Evolutionary conservation across 805 yeast species (phyloP).

Genomic region (Saturnispora serradocipensis): DNA sequence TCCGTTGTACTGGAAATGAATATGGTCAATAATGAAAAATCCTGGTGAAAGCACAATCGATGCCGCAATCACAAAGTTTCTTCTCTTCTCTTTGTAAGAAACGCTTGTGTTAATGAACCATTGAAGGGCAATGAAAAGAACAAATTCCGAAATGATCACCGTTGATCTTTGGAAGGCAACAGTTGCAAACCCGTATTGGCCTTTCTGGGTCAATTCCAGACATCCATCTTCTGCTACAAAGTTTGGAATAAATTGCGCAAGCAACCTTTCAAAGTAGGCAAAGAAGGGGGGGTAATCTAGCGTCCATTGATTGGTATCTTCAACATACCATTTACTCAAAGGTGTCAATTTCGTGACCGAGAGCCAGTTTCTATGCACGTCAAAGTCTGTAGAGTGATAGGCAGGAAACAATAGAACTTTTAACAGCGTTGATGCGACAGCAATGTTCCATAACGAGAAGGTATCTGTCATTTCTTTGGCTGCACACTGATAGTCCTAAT

Average conservation of each 20-base stretch:
- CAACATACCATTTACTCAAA: slow-evolving; percentile 71
- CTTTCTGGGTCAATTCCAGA: slow-evolving; percentile 54
- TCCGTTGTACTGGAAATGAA: slow-evolving; percentile 96
- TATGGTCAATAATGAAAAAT: slow-evolving; percentile 81
- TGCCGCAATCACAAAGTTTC: slow-evolving; percentile 68
- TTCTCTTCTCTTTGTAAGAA: slow-evolving; percentile 29
- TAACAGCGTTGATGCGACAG: slow-evolving; percentile 53
- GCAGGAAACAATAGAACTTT: slow-evolving; percentile 63
- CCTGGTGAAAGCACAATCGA: slow-evolving; percentile 87
- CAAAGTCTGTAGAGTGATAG: slow-evolving; percentile 92
- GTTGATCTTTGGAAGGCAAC: slow-evolving; percentile 72
- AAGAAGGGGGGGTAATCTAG: slow-evolving; percentile 96
- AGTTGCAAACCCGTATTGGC: slow-evolving; percentile 70
- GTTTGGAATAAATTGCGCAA: slow-evolving; percentile 63
- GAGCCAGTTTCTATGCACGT: slow-evolving; percentile 95
- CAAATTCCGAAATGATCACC: slow-evolving; percentile 68
- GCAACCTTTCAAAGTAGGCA: slow-evolving; percentile 85
- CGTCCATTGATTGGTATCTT: slow-evolving; percentile 80
- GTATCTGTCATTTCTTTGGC: slow-evolving; percentile 16
- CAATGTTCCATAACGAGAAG: slow-evolving; percentile 54
- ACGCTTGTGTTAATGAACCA: slow-evolving; percentile 49
- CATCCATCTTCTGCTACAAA: slow-evolving; percentile 66
- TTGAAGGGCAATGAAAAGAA: slow-evolving; percentile 62
- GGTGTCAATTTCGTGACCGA: slow-evolving; percentile 81
- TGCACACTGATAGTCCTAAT: not conserved